Evolutionary conservation across 1,139 yeast genomes (phyloP).

Genomic region (Diutina pseudorugosa): DNA sequence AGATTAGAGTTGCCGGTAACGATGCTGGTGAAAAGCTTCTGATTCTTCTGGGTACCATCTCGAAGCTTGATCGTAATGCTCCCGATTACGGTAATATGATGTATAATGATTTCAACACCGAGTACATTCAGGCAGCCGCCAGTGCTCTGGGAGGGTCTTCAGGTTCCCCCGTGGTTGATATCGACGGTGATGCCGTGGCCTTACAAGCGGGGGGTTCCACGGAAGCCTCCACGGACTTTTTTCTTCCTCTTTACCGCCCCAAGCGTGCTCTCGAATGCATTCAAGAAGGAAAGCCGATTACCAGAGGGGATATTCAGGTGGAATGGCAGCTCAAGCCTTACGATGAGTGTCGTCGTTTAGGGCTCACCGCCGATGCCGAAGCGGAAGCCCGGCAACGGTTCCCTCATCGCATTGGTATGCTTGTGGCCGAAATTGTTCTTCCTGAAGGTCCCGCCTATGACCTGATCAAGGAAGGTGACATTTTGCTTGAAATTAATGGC

Average conservation of each 20-base stretch:
- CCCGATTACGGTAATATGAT: slow-evolving; percentile 86
- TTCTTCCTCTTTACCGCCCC: slow-evolving; percentile 77
- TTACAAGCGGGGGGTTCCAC: slow-evolving; percentile 91
- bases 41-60: slow-evolving; percentile 79
- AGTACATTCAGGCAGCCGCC: slow-evolving; percentile 94
- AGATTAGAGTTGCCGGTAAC: slow-evolving; percentile 89
- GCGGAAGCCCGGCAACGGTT: slow-evolving; percentile 51
- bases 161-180: slow-evolving; percentile 89
- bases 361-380: slow-evolving; percentile 69
- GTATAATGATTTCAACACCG: slow-evolving; percentile 93
- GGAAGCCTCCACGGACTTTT: slow-evolving; percentile 88
- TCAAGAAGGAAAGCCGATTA: slow-evolving; percentile 44
- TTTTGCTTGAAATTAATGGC: slow-evolving; percentile 62
- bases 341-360: slow-evolving; percentile 83
- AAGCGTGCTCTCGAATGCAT: slow-evolving; percentile 68
- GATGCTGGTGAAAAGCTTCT: slow-evolving; percentile 93
- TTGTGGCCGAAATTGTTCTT: slow-evolving; percentile 73
- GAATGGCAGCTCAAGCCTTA: slow-evolving; percentile 83
- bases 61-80: slow-evolving; percentile 85
- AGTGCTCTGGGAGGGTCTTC: slow-evolving; percentile 93
- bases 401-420: slow-evolving; percentile 68
- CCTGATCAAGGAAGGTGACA: slow-evolving; percentile 73
- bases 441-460: slow-evolving; percentile 84
- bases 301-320: slow-evolving; percentile 73
- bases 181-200: slow-evolving; percentile 81